Percentiles rank a stretch among this genome's conserved stretches.
These are phyloP conservation scores for Pseudogymnoascus sp. DNA, from an alignment of 2,329 filamentous ascomycete species.

Conservation along the genomic window DNA sequence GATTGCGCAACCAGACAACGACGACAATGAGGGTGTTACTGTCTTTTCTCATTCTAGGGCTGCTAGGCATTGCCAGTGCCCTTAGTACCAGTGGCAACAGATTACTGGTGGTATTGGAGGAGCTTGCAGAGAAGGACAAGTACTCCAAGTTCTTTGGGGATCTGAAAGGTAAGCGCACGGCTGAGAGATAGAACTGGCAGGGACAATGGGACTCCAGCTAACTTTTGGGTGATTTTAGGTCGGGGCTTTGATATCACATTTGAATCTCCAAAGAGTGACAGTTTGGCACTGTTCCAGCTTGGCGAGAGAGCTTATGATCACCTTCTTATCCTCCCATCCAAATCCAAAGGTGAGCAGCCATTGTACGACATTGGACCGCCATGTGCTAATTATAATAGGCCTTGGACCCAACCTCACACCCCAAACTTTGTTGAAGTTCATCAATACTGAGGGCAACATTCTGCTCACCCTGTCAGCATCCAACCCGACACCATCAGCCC, in stretches of 20 bases:
- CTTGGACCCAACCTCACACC: slow-evolving; percentile 84
- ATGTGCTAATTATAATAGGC: slow-evolving; percentile 38
- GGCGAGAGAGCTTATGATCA: slow-evolving; percentile 90
- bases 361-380: slow-evolving; percentile 1
- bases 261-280: slow-evolving; percentile 74
- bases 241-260: slow-evolving; percentile 76
- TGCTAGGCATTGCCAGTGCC: slow-evolving; percentile 62
- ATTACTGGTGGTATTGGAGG: slow-evolving; percentile 79
- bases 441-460: slow-evolving; percentile 87
- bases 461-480: slow-evolving; percentile 74
- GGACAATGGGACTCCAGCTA: background rate
- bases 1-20: slow-evolving; percentile 19
- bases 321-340: slow-evolving; percentile 77
- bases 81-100: slow-evolving; percentile 71
- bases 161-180: slow-evolving; percentile 51
- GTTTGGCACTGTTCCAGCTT: slow-evolving; percentile 70
- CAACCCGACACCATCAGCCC: slow-evolving; percentile 58
- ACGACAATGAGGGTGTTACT: slow-evolving; percentile 65
- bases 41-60: slow-evolving; percentile 60
- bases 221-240: slow-evolving; percentile 39
- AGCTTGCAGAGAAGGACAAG: slow-evolving; percentile 67
- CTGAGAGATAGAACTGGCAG: background rate
- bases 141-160: slow-evolving; percentile 78
- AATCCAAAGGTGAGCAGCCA: slow-evolving; percentile 66
- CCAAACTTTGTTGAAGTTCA: slow-evolving; percentile 77